Percentiles rank a stretch among this genome's conserved stretches.
These are phyloP conservation scores for Onygenales sp. DNA, from an alignment of 2,329 filamentous ascomycete species.

Conservation along the genomic window DNA sequence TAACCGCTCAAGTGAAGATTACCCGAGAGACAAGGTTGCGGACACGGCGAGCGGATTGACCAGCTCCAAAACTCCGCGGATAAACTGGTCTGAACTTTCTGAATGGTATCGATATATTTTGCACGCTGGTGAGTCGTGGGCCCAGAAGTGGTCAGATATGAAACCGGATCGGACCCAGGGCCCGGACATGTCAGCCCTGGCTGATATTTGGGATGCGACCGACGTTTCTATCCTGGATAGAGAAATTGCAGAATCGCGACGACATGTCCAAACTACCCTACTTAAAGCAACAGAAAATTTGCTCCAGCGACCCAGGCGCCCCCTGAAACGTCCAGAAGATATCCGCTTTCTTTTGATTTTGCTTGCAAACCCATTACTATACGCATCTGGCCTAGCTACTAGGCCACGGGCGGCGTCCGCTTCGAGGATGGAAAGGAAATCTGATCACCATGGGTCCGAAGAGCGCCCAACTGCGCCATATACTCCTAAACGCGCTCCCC, in stretches of 20 bases:
- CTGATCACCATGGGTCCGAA: background rate
- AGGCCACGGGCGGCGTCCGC: conserved; percentile 6
- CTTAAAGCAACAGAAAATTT: conserved; percentile 71
- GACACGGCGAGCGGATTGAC: conserved; percentile 33
- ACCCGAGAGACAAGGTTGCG: conserved; percentile 25
- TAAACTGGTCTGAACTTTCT: conserved; percentile 63
- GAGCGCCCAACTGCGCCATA: background rate
- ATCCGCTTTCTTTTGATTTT: conserved; percentile 70
- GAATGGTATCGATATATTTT: conserved; percentile 67
- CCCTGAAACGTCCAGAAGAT: conserved; percentile 58
- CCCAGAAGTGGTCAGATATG: conserved; percentile 48
- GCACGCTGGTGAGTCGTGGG: conserved; percentile 61
- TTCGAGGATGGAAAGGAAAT: background rate
- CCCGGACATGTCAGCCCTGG: conserved; percentile 9
- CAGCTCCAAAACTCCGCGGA: conserved; percentile 53
- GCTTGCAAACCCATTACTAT: conserved; percentile 67
- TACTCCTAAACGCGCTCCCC: conserved; percentile 6
- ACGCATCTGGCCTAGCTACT: conserved; percentile 31
- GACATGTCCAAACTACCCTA: conserved; percentile 59
- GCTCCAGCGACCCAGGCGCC: conserved; percentile 67
- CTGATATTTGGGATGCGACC: conserved; percentile 32
- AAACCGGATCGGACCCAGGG: conserved; percentile 24
- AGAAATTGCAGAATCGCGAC: conserved; percentile 52
- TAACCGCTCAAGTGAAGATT: conserved; percentile 19
- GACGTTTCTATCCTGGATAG: conserved; percentile 40